Evolutionary conservation across 306 rosid species (phyloP), one percentile per base, ranked within the genome.

Genomic region (Lathyrus tuberosus): DNA sequence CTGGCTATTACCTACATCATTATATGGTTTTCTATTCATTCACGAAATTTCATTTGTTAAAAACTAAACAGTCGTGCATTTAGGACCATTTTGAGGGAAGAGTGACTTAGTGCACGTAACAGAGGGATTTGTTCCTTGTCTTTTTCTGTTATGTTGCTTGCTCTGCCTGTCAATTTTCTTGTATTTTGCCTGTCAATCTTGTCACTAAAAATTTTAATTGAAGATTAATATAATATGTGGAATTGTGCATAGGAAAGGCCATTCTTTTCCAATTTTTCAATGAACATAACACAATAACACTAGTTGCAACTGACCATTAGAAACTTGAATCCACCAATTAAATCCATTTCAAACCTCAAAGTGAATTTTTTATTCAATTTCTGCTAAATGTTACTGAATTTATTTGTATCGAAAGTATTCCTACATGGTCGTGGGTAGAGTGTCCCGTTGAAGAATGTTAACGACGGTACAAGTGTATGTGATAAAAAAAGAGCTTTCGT

Each of bases 51-150:
- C n/a, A n/a, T n/a, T n/a, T n/a, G n/a, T n/a, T n/a, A n/a, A n/a
- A n/a, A n/a, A n/a, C n/a, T n/a, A n/a, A n/a, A n/a, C n/a, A n/a
- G n/a, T n/a, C n/a, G n/a, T n/a, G n/a, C n/a, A n/a, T n/a, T n/a
- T n/a, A n/a, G n/a, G n/a, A n/a, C n/a, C n/a, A n/a, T n/a, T n/a
- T n/a, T 81, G 79, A 88, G 87, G 77, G 99, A 87, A 81, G 97
- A 73, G 73, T 71, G 99, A 42, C 83, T 76, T 79, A 66, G 78
- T 63, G 97, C 96, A 52, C 90, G 86, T 49, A 88, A 88, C 76
- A 87, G 78, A 78, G 95, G 96, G 78, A 81, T 14, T 94, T 74
- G 79, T 77, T 85, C 99, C 97, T 72, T 76, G 91, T 62, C 96
- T 85, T 73, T 78, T 90, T 79, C 91, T 88, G 86, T 95, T 88